Base-by-base conservation (phyloP, 1,284 basidiomycete species). In the Trametes versicolor region DNA sequence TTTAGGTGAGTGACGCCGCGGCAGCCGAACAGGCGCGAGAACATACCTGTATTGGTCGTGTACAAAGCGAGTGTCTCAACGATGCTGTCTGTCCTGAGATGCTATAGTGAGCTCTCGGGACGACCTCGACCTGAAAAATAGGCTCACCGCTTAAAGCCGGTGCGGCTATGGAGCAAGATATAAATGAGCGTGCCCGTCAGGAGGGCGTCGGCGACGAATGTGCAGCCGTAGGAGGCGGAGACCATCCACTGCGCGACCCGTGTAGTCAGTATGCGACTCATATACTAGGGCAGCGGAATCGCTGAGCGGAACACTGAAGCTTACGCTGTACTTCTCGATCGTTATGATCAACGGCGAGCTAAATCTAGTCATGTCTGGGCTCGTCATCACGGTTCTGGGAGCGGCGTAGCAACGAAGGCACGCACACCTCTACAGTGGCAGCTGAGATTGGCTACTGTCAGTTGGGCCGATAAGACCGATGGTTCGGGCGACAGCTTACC, bases 141-240 rank as follows among this genome's bases (percentile, higher is more conserved):
- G 7, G 23, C 56, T 37, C 17, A 49, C 56, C 36, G n/a, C n/a
- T 48, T 58, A 21, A 58, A 49, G 6, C 56, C 56, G 7, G 56
- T 49, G 13, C 56, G 56, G n/a, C 47, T 58, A 5, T 21, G 32
- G 0, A 58, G 56, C 45, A 58, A 19, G 5, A 49, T n/a, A 13
- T 48, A 58, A 10, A 58, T 49, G 45, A 58, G 56, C 32, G 45
- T 58, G 1, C 45, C 56, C 45, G 56, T 37, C n/a, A 58, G 21
- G 21, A 49, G 27, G 21, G 10, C 29, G 47, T 58, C 56, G 32
- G 29, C 34, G 15, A 32, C 47, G 13, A 49, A 21, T 12, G 45
- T 32, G 34, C 29, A 49, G 13, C 56, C 56, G 34, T 49, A 58
- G 15, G 45, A 25, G 19, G 47, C 56, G 34, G 56, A 48, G 34